Evolutionary conservation across 1,284 basidiomycete genomes (phyloP), one percentile per base, ranked within the genome.

Genomic region (Heterobasidion parviporum): DNA sequence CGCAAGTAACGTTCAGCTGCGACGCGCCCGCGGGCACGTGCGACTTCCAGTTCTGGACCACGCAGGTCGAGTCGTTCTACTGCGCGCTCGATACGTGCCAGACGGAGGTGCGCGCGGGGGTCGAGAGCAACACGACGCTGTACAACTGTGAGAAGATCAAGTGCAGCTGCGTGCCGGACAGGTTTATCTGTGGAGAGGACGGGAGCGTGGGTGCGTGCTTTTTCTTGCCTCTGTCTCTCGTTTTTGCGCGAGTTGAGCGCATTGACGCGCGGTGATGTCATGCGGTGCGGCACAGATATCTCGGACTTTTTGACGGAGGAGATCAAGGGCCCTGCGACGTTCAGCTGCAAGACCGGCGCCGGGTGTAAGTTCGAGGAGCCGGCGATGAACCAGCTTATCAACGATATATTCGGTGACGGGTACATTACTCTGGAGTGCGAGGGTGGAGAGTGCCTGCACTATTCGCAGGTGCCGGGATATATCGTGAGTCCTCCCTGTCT

Each of bases 41-140:
- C 67, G 82, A 85, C 45, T 98, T 98, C 78, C 94, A 98, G 70
- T 99, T 99, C 75, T 99, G 95, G 95, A 93, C 94, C 7, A 93
- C 90, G 8, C 79, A 88, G 62, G 80, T 92, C 56, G 95, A 99
- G 68, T 95, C 92, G 0, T 98, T 99, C 72, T 98, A 98, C 71
- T 99, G 96, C 71, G 83, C 83, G 12, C 78, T 99, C 46, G 78
- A 88, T 45, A 63, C 74, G 6, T 95, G 92, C 67, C 66, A 65
- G 5, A 84, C 83, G 3, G 69, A 71, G n/a, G 65, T 67, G 2
- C 68, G 74, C 45, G 65, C 73, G 1, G 83, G 79, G 2, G 85
- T 87, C 63, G 82, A 88, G 57, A 72, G 73, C 41, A 95, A 95
- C 66, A 76, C 75, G 26, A 95, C 91, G 0, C 69, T 74, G 20